Evolutionary conservation across 768 basidiomycete genomes (phyloP).

Genomic region (Tricholoma terreum): DNA sequence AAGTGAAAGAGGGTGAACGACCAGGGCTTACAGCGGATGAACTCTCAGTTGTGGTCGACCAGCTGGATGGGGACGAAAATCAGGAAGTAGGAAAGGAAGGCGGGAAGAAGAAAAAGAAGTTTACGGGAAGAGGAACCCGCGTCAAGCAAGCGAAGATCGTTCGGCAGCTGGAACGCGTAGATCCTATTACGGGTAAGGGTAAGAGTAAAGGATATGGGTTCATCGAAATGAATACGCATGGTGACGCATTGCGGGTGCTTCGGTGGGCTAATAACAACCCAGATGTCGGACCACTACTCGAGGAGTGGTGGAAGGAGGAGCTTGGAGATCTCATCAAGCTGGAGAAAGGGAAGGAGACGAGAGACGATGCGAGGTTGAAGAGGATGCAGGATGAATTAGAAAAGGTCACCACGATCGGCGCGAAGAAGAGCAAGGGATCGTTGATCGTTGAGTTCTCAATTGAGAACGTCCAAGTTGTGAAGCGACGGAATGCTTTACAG

Average conservation of each 20-base stretch:
- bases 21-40: constrained; percentile 72
- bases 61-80: constrained; percentile 44
- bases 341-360: constrained; percentile 46
- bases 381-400: constrained; percentile 58
- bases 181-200: constrained; percentile 82
- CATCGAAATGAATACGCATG: constrained; percentile 83
- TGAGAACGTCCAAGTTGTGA: constrained; percentile 89
- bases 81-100: constrained; percentile 33
- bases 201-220: constrained; percentile 95
- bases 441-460: constrained; percentile 96
- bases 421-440: constrained; percentile 42
- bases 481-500: constrained; percentile 59
- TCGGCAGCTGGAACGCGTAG: constrained; percentile 84
- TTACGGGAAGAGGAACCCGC: constrained; percentile 30
- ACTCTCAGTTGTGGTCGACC: constrained; percentile 44
- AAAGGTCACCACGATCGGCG: constrained; percentile 23
- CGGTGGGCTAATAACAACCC: constrained; percentile 94
- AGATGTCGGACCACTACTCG: constrained; percentile 59
- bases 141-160: constrained; percentile 94
- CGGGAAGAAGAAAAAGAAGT: constrained; percentile 23
- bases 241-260: constrained; percentile 86
- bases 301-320: constrained; percentile 86
- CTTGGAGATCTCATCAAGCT: constrained; percentile 52
- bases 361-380: constrained; percentile 49
- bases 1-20: constrained; percentile 58